Evolutionary conservation across 495 filamentous ascomycete species (phyloP).

Genomic region (Collariella sp.): DNA sequence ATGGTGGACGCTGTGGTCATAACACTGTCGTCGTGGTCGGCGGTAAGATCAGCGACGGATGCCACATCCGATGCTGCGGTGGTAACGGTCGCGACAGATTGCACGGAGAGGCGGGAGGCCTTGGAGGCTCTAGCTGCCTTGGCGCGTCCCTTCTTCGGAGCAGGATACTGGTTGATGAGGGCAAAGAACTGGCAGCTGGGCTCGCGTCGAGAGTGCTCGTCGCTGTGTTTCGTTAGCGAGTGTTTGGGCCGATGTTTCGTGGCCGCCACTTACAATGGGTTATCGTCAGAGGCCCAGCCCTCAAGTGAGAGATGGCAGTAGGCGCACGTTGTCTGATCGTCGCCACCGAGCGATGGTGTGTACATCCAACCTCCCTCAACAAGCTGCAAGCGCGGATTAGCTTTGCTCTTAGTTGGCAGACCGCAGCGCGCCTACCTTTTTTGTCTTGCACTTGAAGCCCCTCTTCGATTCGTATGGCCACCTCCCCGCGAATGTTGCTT

Average conservation of each 20-base stretch:
- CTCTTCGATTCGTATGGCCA: constrained; percentile 89
- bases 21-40: constrained; percentile 60
- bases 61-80: constrained; percentile 43
- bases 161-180: constrained; percentile 36
- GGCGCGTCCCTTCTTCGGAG: constrained; percentile 44
- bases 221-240: constrained; percentile 45
- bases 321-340: constrained; percentile 78
- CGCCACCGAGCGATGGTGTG: constrained; percentile 67
- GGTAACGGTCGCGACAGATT: constrained; percentile 52
- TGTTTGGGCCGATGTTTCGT: neutral
- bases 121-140: constrained; percentile 56
- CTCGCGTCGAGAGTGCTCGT: constrained; percentile 75
- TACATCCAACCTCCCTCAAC: constrained; percentile 90
- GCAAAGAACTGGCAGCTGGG: constrained; percentile 77
- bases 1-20: constrained; percentile 53
- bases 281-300: constrained; percentile 86
- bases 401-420: neutral
- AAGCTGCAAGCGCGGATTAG: constrained; percentile 48
- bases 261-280: constrained; percentile 58
- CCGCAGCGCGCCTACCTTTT: constrained; percentile 54
- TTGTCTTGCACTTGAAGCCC: constrained; percentile 78
- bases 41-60: constrained; percentile 41
- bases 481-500: constrained; percentile 62
- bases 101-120: constrained; percentile 60
- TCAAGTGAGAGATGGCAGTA: constrained; percentile 83